phyloP scores from a whole-genome alignment of 1,284 basidiomycete species.

The Puccinia polysora region DNA sequence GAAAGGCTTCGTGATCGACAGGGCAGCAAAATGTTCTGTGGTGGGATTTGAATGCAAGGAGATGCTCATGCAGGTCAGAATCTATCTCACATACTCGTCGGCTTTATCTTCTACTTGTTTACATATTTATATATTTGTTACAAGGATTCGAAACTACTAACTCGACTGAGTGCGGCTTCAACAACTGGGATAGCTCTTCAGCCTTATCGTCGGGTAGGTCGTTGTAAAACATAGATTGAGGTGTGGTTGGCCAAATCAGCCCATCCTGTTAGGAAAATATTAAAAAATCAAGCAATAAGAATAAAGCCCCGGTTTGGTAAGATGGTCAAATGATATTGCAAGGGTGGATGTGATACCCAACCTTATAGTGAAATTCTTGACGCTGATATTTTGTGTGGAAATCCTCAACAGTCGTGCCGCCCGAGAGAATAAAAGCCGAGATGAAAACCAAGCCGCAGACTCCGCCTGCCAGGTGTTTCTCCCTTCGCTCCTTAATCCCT shows the following conservation, averaged over 20 bases:
- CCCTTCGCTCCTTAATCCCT: constrained; percentile 43
- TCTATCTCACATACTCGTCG: too few species aligned
- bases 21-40: constrained; percentile 7
- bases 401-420: constrained; percentile 13
- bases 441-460: constrained; percentile 32
- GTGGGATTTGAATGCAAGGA: not conserved
- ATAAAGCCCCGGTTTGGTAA: constrained; percentile 18
- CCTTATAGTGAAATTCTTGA: constrained; percentile 25
- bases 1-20: constrained; percentile 44
- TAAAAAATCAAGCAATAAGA: not conserved
- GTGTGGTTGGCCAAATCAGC: constrained; percentile 31
- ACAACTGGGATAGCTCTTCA: constrained; percentile 18
- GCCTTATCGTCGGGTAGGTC: constrained; percentile 40
- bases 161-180: constrained; percentile 44
- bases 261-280: constrained; percentile 25
- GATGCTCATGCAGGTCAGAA: too few species aligned
- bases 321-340: constrained; percentile 9
- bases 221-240: constrained; percentile 45
- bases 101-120: not conserved
- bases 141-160: constrained; percentile 17
- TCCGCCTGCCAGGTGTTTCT: constrained; percentile 36
- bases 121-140: not conserved
- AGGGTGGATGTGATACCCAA: not conserved
- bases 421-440: constrained; percentile 24
- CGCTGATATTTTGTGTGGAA: constrained; percentile 3